Base-by-base conservation (phyloP, 73 alveolate genomes). In the Stentor coeruleus region DNA sequence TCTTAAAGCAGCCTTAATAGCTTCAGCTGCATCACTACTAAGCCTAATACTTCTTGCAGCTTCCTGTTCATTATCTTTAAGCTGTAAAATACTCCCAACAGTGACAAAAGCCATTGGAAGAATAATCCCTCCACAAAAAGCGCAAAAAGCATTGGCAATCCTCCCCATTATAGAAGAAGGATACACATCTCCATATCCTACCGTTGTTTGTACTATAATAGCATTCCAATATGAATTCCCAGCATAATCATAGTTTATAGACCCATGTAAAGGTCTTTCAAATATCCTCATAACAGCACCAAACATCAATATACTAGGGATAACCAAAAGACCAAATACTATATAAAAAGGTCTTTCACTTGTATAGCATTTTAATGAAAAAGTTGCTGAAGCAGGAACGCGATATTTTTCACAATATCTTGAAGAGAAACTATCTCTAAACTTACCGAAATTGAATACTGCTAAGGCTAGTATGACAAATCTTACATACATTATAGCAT, bases 101-200 rank as follows among this genome's bases (percentile, higher is more conserved):
- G n/a, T 66, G 11, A 66, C 49, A 20, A 66, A 66, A 66, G 37
- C 79, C 37, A 66, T 20, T 1, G 79, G 37, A 14, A 66, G n/a
- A 20, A 31, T 31, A 66, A 66, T 66, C n/a, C 40, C 79, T 2
- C 79, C 79, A 20, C 26, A 14, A 31, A 66, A 20, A 28, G 40
- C n/a, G 39, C 79, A 66, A 66, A 66, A 66, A 20, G 79, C 79
- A 66, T 20, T 31, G 11, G 79, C 14, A 66, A 66, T 2, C 37
- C 79, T 66, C 39, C 79, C 79, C n/a, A 66, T 20, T 11, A 66
- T 26, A 66, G 79, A 26, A 20, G 79, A 66, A 20, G 79, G 79
- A 66, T 28, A 66, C 20, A 20, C 11, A 66, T 66, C 79, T 0
- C 79, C 79, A 66, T 66, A 66, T 0, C 79, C 79, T 28, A 66